phyloP scores from a whole-genome alignment of 1,284 basidiomycete species.

The Ceratobasidium sp. region DNA sequence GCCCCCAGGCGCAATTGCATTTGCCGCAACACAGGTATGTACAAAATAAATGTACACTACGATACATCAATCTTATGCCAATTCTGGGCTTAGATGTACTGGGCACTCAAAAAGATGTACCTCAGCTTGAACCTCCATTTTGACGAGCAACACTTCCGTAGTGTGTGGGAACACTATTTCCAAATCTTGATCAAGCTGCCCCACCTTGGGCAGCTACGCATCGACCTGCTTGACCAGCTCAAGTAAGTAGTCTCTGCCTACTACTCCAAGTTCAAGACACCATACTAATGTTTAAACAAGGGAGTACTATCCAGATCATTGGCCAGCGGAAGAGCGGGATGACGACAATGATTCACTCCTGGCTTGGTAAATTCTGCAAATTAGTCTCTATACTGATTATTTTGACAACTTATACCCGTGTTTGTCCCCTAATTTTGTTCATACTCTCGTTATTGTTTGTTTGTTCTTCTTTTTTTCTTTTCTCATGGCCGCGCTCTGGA shows the following conservation, averaged over 20 bases:
- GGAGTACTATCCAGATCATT: neutral
- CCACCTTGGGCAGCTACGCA: neutral
- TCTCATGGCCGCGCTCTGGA: neutral
- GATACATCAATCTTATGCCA: neutral
- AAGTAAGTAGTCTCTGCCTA: neutral
- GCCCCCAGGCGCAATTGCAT: neutral
- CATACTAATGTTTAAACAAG: neutral
- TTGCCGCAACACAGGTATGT: neutral
- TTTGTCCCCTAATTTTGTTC: no score
- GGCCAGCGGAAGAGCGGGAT: conserved; percentile 11
- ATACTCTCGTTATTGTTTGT: neutral
- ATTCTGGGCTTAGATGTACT: neutral
- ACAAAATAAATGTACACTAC: neutral
- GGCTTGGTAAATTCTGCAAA: neutral
- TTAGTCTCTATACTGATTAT: neutral
- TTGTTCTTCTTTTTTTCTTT: neutral
- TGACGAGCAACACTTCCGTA: conserved; percentile 8
- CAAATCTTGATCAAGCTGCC: neutral
- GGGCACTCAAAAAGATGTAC: conserved; percentile 16
- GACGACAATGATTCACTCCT: neutral
- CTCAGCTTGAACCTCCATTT: neutral
- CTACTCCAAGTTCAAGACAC: neutral
- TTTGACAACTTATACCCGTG: no score
- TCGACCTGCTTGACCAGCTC: conserved; percentile 7
- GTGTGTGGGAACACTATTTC: conserved; percentile 3